Conservation (phyloP, 257 asterid species). For the Catharanthus roseus region DNA sequence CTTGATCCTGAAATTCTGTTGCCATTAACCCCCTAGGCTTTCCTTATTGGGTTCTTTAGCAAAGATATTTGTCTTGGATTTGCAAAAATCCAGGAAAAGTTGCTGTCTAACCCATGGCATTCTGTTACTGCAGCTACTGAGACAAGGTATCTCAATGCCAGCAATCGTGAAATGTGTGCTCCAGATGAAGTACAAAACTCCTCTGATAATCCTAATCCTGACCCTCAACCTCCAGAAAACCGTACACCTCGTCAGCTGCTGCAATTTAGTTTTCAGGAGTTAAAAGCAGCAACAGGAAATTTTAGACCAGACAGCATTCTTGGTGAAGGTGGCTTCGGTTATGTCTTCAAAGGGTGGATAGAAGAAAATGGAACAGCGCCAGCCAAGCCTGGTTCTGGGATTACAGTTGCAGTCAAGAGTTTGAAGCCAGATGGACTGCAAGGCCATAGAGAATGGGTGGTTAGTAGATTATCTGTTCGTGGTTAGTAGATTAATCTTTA, state of each 20-base stretch:
- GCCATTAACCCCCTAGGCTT: neutral
- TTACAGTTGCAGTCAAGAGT: constrained; percentile 92
- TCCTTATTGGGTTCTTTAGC: neutral
- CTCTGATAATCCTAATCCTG: constrained; percentile 39
- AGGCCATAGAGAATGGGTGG: constrained; percentile 99
- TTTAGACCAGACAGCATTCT: constrained; percentile 94
- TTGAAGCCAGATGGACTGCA: constrained; percentile 89
- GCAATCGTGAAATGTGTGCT: constrained; percentile 77
- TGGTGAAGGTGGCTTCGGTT: constrained; percentile 97
- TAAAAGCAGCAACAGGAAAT: constrained; percentile 85
- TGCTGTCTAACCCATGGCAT: constrained; percentile 8
- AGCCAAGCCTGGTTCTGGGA: constrained; percentile 88
- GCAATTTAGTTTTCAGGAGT: constrained; percentile 70
- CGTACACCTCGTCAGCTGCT: constrained; percentile 58
- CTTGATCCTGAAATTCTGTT: neutral
- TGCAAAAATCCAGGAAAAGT: neutral
- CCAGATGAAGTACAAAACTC: constrained; percentile 62
- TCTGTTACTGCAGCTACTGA: constrained; percentile 52
- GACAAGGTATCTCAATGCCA: constrained; percentile 72
- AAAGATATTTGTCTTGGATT: neutral
- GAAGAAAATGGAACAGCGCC: constrained; percentile 93
- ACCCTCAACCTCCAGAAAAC: constrained; percentile 29
- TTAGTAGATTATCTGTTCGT: constrained; percentile 40
- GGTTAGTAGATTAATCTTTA: constrained; percentile 24
- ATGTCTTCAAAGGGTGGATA: constrained; percentile 95